Conservation (phyloP, 352 stramenopile species). For the Pythium diclinum region DNA sequence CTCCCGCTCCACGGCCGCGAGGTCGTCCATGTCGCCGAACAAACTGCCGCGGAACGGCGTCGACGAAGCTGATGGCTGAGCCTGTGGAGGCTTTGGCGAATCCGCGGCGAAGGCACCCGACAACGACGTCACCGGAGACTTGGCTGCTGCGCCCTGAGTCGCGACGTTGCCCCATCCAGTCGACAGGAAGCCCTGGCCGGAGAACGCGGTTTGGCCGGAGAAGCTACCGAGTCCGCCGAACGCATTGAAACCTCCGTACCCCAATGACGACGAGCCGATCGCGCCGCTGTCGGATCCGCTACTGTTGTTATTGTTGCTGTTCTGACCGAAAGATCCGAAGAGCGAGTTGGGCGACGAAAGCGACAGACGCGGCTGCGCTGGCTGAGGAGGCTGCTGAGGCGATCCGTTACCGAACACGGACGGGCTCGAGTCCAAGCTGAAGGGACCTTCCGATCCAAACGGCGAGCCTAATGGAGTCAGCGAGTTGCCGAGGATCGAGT, state of each 20-base stretch:
- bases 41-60: conserved; percentile 9
- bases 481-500: conserved; percentile 16
- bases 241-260: conserved; percentile 63
- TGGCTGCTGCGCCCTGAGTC: conserved; percentile 1
- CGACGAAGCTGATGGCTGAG: conserved; percentile 1
- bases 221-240: conserved; percentile 39
- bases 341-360: conserved; percentile 23
- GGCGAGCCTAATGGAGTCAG: conserved; percentile 11
- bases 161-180: conserved; percentile 48
- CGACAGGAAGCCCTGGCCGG: conserved; percentile 32
- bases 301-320: conserved; percentile 1
- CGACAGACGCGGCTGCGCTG: conserved; percentile 7
- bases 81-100: conserved; percentile 2
- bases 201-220: conserved; percentile 24
- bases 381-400: neutral
- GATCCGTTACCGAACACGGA: conserved; percentile 1
- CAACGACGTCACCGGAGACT: conserved; percentile 9
- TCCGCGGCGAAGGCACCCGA: conserved; percentile 1
- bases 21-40: conserved; percentile 59
- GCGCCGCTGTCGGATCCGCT: conserved; percentile 8
- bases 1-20: conserved; percentile 69
- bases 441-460: conserved; percentile 23
- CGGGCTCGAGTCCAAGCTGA: conserved; percentile 22
- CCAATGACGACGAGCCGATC: conserved; percentile 47
- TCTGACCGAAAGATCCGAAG: conserved; percentile 12